These are phyloP conservation scores for Cystobasidium pallidum DNA, from an alignment of 1,284 basidiomycete species.

Conservation along the genomic window DNA sequence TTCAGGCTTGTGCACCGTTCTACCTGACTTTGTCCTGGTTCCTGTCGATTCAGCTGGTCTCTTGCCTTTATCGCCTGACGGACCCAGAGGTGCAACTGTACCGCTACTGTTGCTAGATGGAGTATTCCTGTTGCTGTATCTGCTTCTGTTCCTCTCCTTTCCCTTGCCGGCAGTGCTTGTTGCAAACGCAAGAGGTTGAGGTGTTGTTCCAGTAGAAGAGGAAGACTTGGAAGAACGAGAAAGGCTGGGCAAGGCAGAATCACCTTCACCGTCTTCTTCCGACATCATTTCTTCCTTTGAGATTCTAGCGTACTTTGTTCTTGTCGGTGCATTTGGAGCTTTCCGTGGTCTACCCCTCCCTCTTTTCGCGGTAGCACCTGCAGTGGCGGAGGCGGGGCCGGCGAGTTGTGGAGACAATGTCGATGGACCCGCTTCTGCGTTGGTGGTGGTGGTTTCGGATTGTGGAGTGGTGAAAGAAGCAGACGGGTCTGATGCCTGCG, in stretches of 20 bases:
- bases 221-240: neutral
- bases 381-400: neutral
- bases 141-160: neutral
- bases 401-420: neutral
- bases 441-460: too few relatives aligned
- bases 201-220: conserved; percentile 4
- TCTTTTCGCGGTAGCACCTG: neutral
- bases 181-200: neutral
- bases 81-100: neutral
- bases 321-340: conserved; percentile 13
- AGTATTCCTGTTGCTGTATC: neutral
- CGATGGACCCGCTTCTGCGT: neutral
- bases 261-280: neutral
- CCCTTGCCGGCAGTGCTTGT: neutral
- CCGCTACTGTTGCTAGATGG: neutral
- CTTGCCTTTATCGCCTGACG: neutral
- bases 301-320: conserved; percentile 11
- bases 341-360: conserved; percentile 16
- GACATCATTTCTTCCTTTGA: conserved; percentile 33
- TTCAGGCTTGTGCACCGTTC: conserved; percentile 21
- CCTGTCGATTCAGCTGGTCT: neutral
- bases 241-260: too few relatives aligned
- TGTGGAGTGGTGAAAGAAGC: neutral
- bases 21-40: conserved; percentile 24
- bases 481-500: neutral